Percentiles rank a stretch among this genome's conserved stretches.
Conservation (phyloP, 2,329 filamentous ascomycete genomes). For the Zasmidium angulare region DNA sequence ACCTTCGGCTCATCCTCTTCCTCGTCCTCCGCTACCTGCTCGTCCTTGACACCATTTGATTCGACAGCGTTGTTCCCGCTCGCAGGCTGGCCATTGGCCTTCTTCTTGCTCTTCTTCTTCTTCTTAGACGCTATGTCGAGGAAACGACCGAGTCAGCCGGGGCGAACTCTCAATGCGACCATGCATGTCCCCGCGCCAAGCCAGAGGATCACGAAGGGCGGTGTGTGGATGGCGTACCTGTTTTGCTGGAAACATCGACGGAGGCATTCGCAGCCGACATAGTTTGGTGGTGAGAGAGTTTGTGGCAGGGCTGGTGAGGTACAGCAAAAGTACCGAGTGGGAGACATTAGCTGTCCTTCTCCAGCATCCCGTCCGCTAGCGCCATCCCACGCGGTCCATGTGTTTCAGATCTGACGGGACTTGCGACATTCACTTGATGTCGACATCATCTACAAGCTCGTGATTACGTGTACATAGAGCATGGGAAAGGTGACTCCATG, state of each 20-base stretch:
- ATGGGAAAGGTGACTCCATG: too few species aligned
- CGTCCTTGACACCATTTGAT: slow-evolving; percentile 35
- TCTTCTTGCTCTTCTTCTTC: slow-evolving; percentile 58
- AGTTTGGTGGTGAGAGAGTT: background rate
- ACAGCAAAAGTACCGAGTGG: background rate
- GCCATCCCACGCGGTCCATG: background rate
- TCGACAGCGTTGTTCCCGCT: slow-evolving; percentile 38
- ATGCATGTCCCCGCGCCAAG: slow-evolving; percentile 11
- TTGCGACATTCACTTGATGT: too few species aligned
- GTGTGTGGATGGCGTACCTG: slow-evolving; percentile 16
- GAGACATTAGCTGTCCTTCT: slow-evolving; percentile 3
- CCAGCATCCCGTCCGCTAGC: background rate
- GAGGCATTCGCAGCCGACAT: slow-evolving; percentile 19
- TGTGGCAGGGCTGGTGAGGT: background rate
- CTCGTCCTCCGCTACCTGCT: slow-evolving; percentile 39
- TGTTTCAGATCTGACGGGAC: background rate
- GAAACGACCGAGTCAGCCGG: slow-evolving; percentile 3
- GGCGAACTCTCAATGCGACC: background rate
- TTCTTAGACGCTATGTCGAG: slow-evolving; percentile 40
- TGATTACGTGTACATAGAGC: too few species aligned
- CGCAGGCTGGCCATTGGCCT: slow-evolving; percentile 47
- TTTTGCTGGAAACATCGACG: slow-evolving; percentile 14
- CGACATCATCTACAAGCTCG: too few species aligned
- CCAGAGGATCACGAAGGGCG: background rate
- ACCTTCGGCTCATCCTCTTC: slow-evolving; percentile 39